Conservation (phyloP, 805 yeast species). For the Yamadazyma olivae region DNA sequence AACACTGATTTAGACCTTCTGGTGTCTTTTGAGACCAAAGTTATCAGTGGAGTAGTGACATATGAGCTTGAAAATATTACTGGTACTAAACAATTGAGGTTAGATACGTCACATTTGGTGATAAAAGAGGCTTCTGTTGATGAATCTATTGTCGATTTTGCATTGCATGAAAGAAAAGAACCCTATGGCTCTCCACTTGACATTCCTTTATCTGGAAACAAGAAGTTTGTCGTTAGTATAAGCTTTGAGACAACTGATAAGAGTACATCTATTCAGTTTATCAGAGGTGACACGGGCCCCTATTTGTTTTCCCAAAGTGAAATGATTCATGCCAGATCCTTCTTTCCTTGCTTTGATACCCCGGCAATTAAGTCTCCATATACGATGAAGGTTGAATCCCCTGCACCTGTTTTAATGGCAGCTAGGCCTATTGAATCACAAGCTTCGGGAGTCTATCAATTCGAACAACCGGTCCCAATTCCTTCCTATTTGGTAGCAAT, state of each 20-base stretch:
- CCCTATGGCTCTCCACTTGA: conserved; percentile 26
- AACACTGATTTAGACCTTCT: conserved; percentile 19
- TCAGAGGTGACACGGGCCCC: conserved; percentile 31
- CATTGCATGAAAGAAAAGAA: conserved; percentile 8
- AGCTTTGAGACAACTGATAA: conserved; percentile 25
- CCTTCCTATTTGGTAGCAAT: conserved; percentile 33
- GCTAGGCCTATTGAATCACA: conserved; percentile 20
- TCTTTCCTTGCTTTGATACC: conserved; percentile 37
- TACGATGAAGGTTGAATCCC: conserved; percentile 23
- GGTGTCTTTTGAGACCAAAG: conserved; percentile 22
- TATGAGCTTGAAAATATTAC: conserved; percentile 15
- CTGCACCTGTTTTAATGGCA: conserved; percentile 25
- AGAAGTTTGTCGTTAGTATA: conserved; percentile 15
- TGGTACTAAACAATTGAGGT: conserved; percentile 10
- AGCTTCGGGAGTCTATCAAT: conserved; percentile 15
- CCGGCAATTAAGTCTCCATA: conserved; percentile 30
- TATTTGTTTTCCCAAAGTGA: conserved; percentile 36
- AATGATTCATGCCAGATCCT: conserved; percentile 33
- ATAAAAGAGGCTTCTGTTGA: conserved; percentile 19
- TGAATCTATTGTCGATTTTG: conserved; percentile 9
- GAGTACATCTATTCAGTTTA: conserved; percentile 34
- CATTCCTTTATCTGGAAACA: conserved; percentile 6
- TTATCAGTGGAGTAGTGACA: conserved; percentile 20
- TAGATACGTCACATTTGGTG: conserved; percentile 27
- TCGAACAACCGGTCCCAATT: conserved; percentile 33